These are phyloP conservation scores for Sugiyamaella castrensis DNA, from an alignment of 1,139 yeast species.

Conservation along the genomic window DNA sequence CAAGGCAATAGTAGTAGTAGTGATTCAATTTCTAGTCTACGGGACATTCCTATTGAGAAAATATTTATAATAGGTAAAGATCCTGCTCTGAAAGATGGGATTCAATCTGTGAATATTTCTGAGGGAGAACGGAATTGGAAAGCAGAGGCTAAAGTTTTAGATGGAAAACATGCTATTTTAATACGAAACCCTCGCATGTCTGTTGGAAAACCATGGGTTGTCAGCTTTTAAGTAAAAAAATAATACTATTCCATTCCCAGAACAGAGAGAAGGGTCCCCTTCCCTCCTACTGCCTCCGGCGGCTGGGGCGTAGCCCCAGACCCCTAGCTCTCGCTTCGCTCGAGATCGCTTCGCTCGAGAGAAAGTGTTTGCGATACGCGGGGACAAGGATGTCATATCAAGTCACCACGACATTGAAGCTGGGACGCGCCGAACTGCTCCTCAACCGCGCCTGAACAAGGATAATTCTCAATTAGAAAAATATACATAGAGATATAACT, in stretches of 20 bases:
- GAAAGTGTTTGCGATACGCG: too few relatives aligned
- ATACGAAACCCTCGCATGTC: slow-evolving; percentile 56
- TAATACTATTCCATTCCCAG: background rate
- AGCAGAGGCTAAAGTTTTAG: slow-evolving; percentile 31
- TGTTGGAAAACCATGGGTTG: slow-evolving; percentile 50
- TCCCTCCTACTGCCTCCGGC: slow-evolving; percentile 3
- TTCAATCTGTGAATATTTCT: slow-evolving; percentile 33
- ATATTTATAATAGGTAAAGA: slow-evolving; percentile 52
- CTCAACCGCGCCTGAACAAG: too few relatives aligned
- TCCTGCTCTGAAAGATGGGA: slow-evolving; percentile 11
- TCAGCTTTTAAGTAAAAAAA: background rate
- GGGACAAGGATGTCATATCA: too few relatives aligned
- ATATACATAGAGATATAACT: too few relatives aligned
- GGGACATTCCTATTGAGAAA: slow-evolving; percentile 48
- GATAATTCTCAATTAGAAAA: too few relatives aligned
- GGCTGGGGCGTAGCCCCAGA: slow-evolving; percentile 5
- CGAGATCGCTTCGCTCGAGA: too few relatives aligned
- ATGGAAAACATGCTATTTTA: slow-evolving; percentile 24
- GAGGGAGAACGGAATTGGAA: slow-evolving; percentile 43
- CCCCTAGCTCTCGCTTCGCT: slow-evolving; percentile 3
- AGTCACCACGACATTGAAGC: too few relatives aligned
- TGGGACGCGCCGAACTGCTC: too few relatives aligned
- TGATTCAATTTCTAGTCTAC: slow-evolving; percentile 10
- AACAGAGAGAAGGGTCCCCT: background rate
- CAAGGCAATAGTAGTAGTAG: slow-evolving; percentile 11